Percentiles rank a stretch among this genome's conserved stretches.
phyloP scores from a whole-genome alignment of 2,329 filamentous ascomycete genomes.

The Penicillium sp. region DNA sequence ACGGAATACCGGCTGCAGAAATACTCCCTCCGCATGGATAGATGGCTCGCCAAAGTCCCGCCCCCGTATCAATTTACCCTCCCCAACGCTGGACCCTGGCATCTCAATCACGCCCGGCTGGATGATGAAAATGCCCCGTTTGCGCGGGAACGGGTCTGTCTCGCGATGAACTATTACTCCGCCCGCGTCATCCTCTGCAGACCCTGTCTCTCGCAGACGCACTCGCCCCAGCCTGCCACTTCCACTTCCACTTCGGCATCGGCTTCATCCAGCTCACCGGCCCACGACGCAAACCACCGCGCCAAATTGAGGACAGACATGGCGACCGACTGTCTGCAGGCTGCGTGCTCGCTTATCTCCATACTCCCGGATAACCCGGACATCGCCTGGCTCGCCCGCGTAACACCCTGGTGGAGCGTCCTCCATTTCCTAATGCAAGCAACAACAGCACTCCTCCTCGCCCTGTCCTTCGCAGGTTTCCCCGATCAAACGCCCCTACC shows the following conservation, averaged over 20 bases:
- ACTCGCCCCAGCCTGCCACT: constrained; percentile 6
- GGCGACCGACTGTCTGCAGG: constrained; percentile 41
- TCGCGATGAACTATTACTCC: constrained; percentile 47
- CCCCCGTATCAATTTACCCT: constrained; percentile 37
- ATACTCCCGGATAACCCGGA: constrained; percentile 42
- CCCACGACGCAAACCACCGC: neutral
- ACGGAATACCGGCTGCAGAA: constrained; percentile 38
- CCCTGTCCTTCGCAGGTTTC: constrained; percentile 30
- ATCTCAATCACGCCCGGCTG: constrained; percentile 23
- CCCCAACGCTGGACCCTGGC: constrained; percentile 23
- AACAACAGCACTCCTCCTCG: constrained; percentile 43
- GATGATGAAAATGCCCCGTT: constrained; percentile 16
- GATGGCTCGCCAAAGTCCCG: constrained; percentile 40
- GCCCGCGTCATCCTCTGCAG: constrained; percentile 44
- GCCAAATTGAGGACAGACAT: constrained; percentile 23
- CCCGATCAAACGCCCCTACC: neutral
- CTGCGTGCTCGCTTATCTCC: constrained; percentile 40
- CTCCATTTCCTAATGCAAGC: constrained; percentile 49
- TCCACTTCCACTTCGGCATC: neutral
- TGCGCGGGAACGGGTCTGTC: constrained; percentile 35
- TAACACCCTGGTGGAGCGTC: constrained; percentile 47
- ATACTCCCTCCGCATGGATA: constrained; percentile 34
- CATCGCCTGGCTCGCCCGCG: constrained; percentile 35
- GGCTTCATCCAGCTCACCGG: neutral
- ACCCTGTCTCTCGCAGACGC: constrained; percentile 44